phyloP scores from a whole-genome alignment of 2,329 filamentous ascomycete species.

The Fusarium poae region DNA sequence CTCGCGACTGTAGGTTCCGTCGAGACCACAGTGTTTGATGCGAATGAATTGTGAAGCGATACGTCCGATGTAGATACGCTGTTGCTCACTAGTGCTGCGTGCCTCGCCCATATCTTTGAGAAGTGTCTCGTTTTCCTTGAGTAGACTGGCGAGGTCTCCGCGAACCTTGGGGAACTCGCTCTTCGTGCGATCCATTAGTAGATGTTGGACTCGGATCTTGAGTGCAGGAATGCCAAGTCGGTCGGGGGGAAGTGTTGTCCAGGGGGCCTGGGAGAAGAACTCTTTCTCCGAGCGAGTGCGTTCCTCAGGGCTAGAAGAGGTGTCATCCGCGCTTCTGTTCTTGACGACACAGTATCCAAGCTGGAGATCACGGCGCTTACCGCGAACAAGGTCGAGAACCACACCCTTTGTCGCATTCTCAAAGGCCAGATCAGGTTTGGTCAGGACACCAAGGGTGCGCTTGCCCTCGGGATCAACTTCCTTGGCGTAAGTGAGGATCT shows the following conservation, averaged over 20 bases:
- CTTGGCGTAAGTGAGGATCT: slow-evolving; percentile 55
- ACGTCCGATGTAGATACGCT: slow-evolving; percentile 54
- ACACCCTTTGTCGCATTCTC: slow-evolving; percentile 57
- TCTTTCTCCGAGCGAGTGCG: slow-evolving; percentile 52
- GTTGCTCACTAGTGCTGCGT: slow-evolving; percentile 46
- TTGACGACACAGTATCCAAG: slow-evolving; percentile 65
- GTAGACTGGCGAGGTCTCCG: slow-evolving; percentile 45
- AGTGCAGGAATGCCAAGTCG: slow-evolving; percentile 55
- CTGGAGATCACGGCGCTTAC: slow-evolving; percentile 57
- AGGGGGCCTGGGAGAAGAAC: slow-evolving; percentile 57
- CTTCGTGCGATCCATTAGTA: slow-evolving; percentile 59
- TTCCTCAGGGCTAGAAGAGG: slow-evolving; percentile 48
- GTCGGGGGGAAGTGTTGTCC: slow-evolving; percentile 50
- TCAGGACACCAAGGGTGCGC: slow-evolving; percentile 64
- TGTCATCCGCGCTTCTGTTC: slow-evolving; percentile 62
- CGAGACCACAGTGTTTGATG: slow-evolving; percentile 50
- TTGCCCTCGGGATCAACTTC: slow-evolving; percentile 56
- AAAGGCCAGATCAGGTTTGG: slow-evolving; percentile 69
- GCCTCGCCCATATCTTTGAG: slow-evolving; percentile 52
- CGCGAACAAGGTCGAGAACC: slow-evolving; percentile 58
- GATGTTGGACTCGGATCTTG: slow-evolving; percentile 51
- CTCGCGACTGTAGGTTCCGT: slow-evolving; percentile 54
- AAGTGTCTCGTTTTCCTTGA: slow-evolving; percentile 16
- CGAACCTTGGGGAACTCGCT: slow-evolving; percentile 55
- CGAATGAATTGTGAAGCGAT: slow-evolving; percentile 51